Evolutionary conservation across 2,329 filamentous ascomycete genomes (phyloP).

Genomic region (Colletotrichum costaricense): DNA sequence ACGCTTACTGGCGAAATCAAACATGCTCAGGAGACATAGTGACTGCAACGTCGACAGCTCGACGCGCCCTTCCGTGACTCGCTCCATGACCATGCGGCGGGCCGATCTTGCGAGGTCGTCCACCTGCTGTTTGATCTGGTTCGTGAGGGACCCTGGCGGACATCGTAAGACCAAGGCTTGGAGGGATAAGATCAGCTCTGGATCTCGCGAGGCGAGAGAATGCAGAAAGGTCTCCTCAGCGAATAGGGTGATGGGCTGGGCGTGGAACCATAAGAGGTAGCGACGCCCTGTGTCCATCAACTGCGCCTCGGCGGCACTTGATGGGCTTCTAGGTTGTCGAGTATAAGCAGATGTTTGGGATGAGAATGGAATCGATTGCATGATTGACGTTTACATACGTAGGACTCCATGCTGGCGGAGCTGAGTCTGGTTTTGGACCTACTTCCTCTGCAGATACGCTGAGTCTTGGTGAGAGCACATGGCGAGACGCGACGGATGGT

Average conservation of each 20-base stretch:
- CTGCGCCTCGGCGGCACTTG: neutral
- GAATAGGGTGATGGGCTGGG: conserved; percentile 62
- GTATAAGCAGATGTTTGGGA: neutral
- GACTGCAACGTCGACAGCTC: conserved; percentile 52
- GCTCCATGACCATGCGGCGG: conserved; percentile 45
- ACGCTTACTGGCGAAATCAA: conserved; percentile 48
- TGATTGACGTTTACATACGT: neutral
- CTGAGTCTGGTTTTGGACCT: neutral
- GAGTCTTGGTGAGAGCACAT: neutral
- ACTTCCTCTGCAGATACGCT: neutral
- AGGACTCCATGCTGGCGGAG: neutral
- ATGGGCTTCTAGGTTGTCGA: neutral
- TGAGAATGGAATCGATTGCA: fast-evolving
- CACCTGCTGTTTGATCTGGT: neutral
- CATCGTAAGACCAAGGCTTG: conserved; percentile 57
- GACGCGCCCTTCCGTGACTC: conserved; percentile 47
- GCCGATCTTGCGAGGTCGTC: neutral
- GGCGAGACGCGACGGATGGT: neutral
- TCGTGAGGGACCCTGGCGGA: conserved; percentile 24
- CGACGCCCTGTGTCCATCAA: conserved; percentile 5
- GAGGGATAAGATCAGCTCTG: conserved; percentile 46
- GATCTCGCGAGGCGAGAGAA: conserved; percentile 50
- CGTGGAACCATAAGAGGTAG: conserved; percentile 60
- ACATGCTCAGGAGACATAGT: conserved; percentile 49
- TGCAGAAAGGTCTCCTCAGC: conserved; percentile 51